Evolutionary conservation across 306 rosid species (phyloP), one percentile per base, ranked within the genome.

Genomic region (Citrullus mucosospermus): DNA sequence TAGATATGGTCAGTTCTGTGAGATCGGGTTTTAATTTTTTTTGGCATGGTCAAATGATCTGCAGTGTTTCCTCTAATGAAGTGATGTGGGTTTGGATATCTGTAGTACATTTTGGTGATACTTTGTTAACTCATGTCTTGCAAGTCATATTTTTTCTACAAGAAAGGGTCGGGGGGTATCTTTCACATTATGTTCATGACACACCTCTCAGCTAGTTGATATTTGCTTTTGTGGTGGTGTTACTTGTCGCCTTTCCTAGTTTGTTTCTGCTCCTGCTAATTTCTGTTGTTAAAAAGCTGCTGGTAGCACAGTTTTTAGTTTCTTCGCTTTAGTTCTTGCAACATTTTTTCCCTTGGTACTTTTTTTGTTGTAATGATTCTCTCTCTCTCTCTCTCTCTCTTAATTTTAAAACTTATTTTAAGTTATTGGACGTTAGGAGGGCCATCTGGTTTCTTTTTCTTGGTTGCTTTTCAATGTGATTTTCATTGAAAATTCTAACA

Each of bases 1-100:
- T 76, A 18, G 30, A 36, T 77, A 57, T 38, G 84, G 76, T 58
- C 79, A 46, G 61, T 84, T 38, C 78, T 9, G 38, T 55, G 53
- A 7, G 34, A 75, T 48, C 8, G 32, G 6, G 20, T 36, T 76
- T 53, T 55, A 70, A 34, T 85, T 50, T 53, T 76, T 25, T 18
- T 59, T 77, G 20, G 54, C 16, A 16, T 72, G 75, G 57, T 44
- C 16, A 15, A 70, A 17, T 72, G 60, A 30, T 72, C 22, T 72
- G 59, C 8, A 7, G 38, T 71, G 5, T 25, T 50, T 71, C 13
- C 51, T 72, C 15, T 46, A 71, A 22, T 22, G 76, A 48, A 48
- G 57, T 14, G 41, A 71, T 25, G 41, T 44, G 39, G 59, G 57
- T 46, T 44, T 71, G 58, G 34, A 12, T 13, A 30, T 18, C 22